phyloP scores from a whole-genome alignment of 2,329 filamentous ascomycete species.

The Neoscytalidium dimidiatum region DNA sequence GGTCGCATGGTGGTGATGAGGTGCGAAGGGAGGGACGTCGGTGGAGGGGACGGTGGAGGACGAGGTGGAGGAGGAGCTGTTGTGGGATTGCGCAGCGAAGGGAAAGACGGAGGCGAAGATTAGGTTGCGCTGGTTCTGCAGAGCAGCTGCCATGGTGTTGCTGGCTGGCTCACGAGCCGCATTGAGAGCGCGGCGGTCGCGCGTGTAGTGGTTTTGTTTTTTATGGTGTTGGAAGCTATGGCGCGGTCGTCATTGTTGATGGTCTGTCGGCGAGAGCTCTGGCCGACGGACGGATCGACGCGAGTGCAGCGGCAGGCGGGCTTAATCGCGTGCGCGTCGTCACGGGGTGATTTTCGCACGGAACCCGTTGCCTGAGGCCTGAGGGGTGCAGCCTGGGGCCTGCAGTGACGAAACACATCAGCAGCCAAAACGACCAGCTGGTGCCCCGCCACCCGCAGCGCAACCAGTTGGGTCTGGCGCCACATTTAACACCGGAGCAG shows the following conservation, averaged over 20 bases:
- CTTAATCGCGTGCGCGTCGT: no score
- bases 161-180: no score
- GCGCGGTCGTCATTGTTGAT: not conserved
- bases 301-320: not conserved
- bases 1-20: slow-evolving; percentile 19
- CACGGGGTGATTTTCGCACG: no score
- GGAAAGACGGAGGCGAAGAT: slow-evolving; percentile 51
- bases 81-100: slow-evolving; percentile 21
- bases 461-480: not conserved
- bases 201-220: not conserved
- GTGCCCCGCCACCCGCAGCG: not conserved
- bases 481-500: not conserved
- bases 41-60: not conserved
- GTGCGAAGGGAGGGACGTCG: not conserved
- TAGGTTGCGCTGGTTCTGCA: slow-evolving; percentile 21
- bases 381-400: no score
- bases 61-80: slow-evolving; percentile 6
- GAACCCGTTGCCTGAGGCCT: no score
- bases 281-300: not conserved
- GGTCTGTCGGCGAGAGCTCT: not conserved
- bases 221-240: not conserved
- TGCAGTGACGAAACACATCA: no score
- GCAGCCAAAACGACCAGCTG: not conserved
- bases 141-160: slow-evolving; percentile 10
- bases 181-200: not conserved